A percentile compares a stretch with the other conserved stretches of the same genome.
phyloP scores from a whole-genome alignment of 169 alveolate species.

The Plasmodium reichenowi region DNA sequence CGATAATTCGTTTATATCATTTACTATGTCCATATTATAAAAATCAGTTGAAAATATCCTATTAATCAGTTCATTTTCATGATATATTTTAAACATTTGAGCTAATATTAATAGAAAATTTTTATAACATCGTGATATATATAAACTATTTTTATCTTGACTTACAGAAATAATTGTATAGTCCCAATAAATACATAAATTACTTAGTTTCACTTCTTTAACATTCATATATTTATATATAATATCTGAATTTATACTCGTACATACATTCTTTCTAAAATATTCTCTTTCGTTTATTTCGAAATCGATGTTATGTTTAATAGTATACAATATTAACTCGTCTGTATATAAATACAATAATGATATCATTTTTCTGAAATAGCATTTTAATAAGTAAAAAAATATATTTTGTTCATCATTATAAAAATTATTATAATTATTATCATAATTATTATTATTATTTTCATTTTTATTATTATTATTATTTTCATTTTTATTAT shows the following conservation, averaged over 20 bases:
- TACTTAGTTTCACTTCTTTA: conserved; percentile 24
- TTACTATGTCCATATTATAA: background rate
- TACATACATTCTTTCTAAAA: conserved; percentile 38
- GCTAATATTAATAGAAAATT: conserved; percentile 39
- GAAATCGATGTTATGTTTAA: conserved; percentile 42
- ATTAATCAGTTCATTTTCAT: background rate
- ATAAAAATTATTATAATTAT: background rate
- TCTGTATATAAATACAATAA: conserved; percentile 65
- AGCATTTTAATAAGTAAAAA: conserved; percentile 33
- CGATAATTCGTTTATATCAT: background rate
- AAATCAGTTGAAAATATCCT: conserved; percentile 11
- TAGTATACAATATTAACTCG: conserved; percentile 66
- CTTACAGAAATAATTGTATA: conserved; percentile 69
- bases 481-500: background rate
- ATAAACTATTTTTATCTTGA: conserved; percentile 66
- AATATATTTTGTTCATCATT: background rate
- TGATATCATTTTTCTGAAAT: conserved; percentile 65
- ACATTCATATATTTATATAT: conserved; percentile 48
- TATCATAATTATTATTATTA: background rate
- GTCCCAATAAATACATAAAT: conserved; percentile 75
- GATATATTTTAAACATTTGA: conserved; percentile 3
- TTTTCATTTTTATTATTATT: background rate
- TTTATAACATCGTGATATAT: conserved; percentile 55
- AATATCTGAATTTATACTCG: conserved; percentile 22
- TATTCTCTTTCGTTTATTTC: conserved; percentile 50